These are phyloP conservation scores for Pseudonectria foliicola DNA, from an alignment of 2,329 filamentous ascomycete genomes.

Conservation along the genomic window DNA sequence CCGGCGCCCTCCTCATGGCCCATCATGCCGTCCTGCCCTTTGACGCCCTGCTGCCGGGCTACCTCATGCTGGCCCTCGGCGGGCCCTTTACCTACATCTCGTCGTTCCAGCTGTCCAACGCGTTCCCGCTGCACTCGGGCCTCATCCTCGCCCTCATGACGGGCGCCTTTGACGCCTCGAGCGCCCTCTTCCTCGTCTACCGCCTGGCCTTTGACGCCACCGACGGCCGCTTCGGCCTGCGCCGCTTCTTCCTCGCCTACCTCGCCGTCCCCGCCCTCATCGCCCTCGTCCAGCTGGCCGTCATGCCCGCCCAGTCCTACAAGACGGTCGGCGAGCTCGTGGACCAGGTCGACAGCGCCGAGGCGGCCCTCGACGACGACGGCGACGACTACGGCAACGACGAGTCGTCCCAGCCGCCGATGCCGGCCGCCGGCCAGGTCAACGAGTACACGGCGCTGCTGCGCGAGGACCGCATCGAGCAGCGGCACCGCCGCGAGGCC, in stretches of 20 bases:
- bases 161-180: constrained; percentile 77
- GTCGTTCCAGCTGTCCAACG: constrained; percentile 77
- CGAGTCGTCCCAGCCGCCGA: constrained; percentile 10
- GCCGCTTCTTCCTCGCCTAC: constrained; percentile 66
- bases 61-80: constrained; percentile 69
- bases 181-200: constrained; percentile 69
- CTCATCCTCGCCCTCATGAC: constrained; percentile 75
- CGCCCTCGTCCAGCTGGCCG: constrained; percentile 55
- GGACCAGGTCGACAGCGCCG: constrained; percentile 55
- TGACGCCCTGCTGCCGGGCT: constrained; percentile 68
- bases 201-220: constrained; percentile 61
- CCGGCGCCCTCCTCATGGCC: constrained; percentile 67
- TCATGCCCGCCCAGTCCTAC: constrained; percentile 72
- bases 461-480: constrained; percentile 49
- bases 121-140: constrained; percentile 69
- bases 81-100: constrained; percentile 79
- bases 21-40: constrained; percentile 51
- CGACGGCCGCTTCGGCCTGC: constrained; percentile 47
- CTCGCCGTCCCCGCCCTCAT: constrained; percentile 64
- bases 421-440: constrained; percentile 45
- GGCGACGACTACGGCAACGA: constrained; percentile 14
- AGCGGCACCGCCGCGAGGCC: constrained; percentile 52
- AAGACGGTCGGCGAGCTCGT: constrained; percentile 82
- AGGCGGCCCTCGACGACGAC: constrained; percentile 25
- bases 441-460: constrained; percentile 51